Conservation (phyloP, 768 basidiomycete genomes). For the Coprinopsis cinerea region DNA sequence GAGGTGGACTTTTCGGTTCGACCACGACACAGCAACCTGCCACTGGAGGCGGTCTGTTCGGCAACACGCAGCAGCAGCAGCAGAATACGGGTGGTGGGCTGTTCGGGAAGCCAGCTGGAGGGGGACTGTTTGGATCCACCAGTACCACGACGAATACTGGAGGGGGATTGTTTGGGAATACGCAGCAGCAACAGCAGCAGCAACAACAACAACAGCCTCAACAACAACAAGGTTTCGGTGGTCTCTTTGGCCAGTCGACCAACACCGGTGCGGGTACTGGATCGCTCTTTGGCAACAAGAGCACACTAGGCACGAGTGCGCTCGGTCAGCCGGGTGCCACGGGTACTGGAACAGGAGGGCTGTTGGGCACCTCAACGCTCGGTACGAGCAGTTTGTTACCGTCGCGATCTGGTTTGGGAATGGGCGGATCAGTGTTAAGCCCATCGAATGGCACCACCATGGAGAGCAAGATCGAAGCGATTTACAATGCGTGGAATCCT, state of each 20-base stretch:
- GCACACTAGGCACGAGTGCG: conserved; percentile 19
- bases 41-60: conserved; percentile 26
- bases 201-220: conserved; percentile 23
- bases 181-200: conserved; percentile 22
- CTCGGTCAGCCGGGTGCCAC: conserved; percentile 22
- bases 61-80: conserved; percentile 18
- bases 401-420: conserved; percentile 29
- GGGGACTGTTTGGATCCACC: conserved; percentile 24
- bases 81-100: conserved; percentile 12
- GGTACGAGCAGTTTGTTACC: conserved; percentile 28
- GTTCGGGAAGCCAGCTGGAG: conserved; percentile 19
- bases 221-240: no score
- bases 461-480: conserved; percentile 60
- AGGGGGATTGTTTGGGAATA: conserved; percentile 16
- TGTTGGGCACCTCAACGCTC: conserved; percentile 27
- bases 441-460: conserved; percentile 29
- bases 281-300: conserved; percentile 17
- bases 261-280: conserved; percentile 18
- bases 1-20: conserved; percentile 23
- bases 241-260: conserved; percentile 26
- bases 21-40: conserved; percentile 14
- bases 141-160: conserved; percentile 8
- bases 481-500: conserved; percentile 70
- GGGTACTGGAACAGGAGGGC: conserved; percentile 13
- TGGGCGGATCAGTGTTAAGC: conserved; percentile 34